Conservation (phyloP, 2,329 filamentous ascomycete genomes). For the Aureobasidium sp. region DNA sequence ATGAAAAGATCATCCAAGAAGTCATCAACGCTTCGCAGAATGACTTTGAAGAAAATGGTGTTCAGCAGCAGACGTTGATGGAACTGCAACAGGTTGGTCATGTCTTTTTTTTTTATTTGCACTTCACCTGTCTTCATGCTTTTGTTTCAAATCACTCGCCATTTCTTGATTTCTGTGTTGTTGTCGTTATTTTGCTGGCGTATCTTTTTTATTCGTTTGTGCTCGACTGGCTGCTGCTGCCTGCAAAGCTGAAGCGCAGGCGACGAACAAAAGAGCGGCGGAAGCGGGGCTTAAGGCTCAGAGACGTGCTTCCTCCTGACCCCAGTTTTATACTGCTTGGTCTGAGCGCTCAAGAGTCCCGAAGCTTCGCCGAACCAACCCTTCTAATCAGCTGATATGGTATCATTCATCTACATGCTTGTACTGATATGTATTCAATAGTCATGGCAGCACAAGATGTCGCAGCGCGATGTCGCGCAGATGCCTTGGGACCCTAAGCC, state of each 20-base stretch:
- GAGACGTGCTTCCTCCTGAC: not conserved
- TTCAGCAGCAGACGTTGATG: conserved; percentile 76
- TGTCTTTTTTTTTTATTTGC: conserved; percentile 15
- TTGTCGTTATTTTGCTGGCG: not conserved
- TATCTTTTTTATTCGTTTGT: not conserved
- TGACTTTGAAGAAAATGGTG: conserved; percentile 94
- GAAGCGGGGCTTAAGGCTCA: conserved; percentile 14
- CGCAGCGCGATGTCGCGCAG: conserved; percentile 70
- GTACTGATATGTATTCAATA: conserved; percentile 30
- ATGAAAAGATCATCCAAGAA: conserved; percentile 82
- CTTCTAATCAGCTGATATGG: conserved; percentile 7
- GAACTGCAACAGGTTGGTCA: conserved; percentile 71
- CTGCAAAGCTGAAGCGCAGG: conserved; percentile 6
- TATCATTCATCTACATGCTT: not conserved
- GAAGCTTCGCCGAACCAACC: not conserved
- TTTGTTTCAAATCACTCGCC: not conserved
- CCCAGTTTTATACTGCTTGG: conserved; percentile 10
- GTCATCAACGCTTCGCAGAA: conserved; percentile 57
- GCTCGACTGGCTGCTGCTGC: conserved; percentile 2
- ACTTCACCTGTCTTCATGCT: not conserved
- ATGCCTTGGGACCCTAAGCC: conserved; percentile 95
- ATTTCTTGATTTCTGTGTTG: not conserved
- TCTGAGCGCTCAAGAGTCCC: not conserved
- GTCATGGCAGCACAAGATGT: conserved; percentile 92
- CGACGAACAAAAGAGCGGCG: not conserved